phyloP scores from a whole-genome alignment of 306 rosid species.

The Trifolium dubium region DNA sequence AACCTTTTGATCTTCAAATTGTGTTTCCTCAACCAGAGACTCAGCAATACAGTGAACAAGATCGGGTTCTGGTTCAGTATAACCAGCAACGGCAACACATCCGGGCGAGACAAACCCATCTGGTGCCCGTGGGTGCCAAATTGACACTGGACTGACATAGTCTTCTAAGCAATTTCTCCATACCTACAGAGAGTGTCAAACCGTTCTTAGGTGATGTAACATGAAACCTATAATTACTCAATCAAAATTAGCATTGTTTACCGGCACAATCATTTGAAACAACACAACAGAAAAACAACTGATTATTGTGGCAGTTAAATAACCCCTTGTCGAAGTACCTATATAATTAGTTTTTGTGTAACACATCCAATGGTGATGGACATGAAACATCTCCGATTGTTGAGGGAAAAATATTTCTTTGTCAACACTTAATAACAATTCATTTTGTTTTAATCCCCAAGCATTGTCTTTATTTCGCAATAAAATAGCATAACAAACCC shows the following conservation, averaged over 20 bases:
- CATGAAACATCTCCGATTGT: too few species aligned
- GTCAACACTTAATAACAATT: too few species aligned
- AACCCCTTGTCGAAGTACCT: not conserved
- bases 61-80: constrained; percentile 77
- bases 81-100: constrained; percentile 71
- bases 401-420: too few species aligned
- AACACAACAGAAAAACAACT: constrained; percentile 11
- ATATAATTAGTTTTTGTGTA: not conserved
- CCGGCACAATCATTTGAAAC: constrained; percentile 26
- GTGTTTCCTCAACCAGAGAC: constrained; percentile 79
- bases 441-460: too few species aligned
- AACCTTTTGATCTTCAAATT: constrained; percentile 78
- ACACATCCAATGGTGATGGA: not conserved
- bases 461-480: too few species aligned
- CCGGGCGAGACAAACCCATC: constrained; percentile 90
- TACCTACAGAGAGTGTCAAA: constrained; percentile 59
- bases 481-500: too few species aligned
- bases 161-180: constrained; percentile 95
- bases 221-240: not conserved
- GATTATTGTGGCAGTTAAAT: not conserved
- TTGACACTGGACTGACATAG: constrained; percentile 65
- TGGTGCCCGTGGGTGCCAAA: constrained; percentile 96
- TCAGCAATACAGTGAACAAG: constrained; percentile 68
- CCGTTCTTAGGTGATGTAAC: constrained; percentile 31
- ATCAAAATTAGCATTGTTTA: constrained; percentile 28